Evolutionary conservation across 192 early-diverging fungal genomes (phyloP).

Genomic region (Chytriomyces sp.): DNA sequence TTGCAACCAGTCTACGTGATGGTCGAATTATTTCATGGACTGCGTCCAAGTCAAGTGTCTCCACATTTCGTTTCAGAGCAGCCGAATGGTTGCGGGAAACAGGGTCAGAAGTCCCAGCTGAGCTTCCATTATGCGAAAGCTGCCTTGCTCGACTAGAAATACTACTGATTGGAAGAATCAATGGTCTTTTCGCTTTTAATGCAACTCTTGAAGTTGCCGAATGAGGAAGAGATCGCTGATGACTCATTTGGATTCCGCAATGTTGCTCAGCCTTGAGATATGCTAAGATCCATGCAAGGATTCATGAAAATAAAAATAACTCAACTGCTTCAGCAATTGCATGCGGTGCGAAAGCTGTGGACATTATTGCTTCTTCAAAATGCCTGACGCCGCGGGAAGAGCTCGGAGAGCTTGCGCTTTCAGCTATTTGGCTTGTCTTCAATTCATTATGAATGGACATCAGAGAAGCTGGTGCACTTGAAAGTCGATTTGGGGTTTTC

Average conservation of each 20-base stretch:
- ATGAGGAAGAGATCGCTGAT: constrained; percentile 6
- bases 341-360: not conserved
- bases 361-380: not conserved
- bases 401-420: not conserved
- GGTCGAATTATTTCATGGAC: not conserved
- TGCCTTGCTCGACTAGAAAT: constrained; percentile 20
- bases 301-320: not conserved
- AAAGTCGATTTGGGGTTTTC: not conserved
- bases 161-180: constrained; percentile 43
- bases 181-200: constrained; percentile 40
- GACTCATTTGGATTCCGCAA: not conserved
- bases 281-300: not conserved
- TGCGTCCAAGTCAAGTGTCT: not conserved
- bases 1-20: not conserved
- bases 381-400: not conserved
- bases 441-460: not conserved
- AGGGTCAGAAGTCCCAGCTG: not conserved
- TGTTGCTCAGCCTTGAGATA: not conserved
- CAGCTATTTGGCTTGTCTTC: not conserved
- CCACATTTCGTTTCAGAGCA: not conserved
- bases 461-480: not conserved
- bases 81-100: not conserved
- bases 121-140: not conserved
- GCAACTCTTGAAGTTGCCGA: not conserved
- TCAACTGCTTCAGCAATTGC: not conserved